These are phyloP conservation scores for Beauveria sp. DNA, from an alignment of 2,329 filamentous ascomycete genomes.

Conservation along the genomic window DNA sequence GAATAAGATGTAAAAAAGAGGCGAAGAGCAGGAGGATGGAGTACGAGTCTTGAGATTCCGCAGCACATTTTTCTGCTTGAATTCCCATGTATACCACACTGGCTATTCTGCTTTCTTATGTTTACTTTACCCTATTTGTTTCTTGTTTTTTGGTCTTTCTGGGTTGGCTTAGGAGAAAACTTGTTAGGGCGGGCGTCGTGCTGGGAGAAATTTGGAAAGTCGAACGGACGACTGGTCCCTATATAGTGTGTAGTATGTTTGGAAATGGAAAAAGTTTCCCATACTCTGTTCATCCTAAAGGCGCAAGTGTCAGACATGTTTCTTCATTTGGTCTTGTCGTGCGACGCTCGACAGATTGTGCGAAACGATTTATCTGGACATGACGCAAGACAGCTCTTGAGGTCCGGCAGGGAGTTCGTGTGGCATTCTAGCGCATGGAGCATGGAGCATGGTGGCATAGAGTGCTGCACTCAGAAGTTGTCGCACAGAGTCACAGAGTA, in stretches of 20 bases:
- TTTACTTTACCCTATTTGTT: slow-evolving; percentile 8
- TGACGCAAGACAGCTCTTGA: too few relatives aligned
- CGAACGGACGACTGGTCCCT: background rate
- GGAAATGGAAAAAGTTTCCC: background rate
- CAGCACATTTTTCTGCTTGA: slow-evolving; percentile 10
- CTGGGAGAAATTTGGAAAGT: slow-evolving; percentile 7
- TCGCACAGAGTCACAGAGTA: too few relatives aligned
- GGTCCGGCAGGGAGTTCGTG: too few relatives aligned
- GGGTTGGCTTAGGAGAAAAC: slow-evolving; percentile 5
- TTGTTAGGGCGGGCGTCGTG: slow-evolving; percentile 1
- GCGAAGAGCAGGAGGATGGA: background rate
- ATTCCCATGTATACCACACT: slow-evolving; percentile 13
- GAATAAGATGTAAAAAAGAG: slow-evolving; percentile 27
- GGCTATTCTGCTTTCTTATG: slow-evolving; percentile 8
- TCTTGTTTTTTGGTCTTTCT: slow-evolving; percentile 10
- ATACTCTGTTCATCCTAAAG: background rate
- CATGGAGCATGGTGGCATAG: too few relatives aligned
- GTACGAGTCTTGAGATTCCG: slow-evolving; percentile 9
- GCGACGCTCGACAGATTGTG: too few relatives aligned
- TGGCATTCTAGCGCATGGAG: too few relatives aligned
- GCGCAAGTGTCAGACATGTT: too few relatives aligned
- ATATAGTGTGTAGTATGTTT: slow-evolving; percentile 9
- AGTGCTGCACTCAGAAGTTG: too few relatives aligned
- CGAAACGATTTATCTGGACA: too few relatives aligned
- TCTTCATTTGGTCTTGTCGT: too few relatives aligned